Evolutionary conservation across 495 filamentous ascomycete species (phyloP), one percentile per base, ranked within the genome.

Genomic region (Alectoria sarmentosa): DNA sequence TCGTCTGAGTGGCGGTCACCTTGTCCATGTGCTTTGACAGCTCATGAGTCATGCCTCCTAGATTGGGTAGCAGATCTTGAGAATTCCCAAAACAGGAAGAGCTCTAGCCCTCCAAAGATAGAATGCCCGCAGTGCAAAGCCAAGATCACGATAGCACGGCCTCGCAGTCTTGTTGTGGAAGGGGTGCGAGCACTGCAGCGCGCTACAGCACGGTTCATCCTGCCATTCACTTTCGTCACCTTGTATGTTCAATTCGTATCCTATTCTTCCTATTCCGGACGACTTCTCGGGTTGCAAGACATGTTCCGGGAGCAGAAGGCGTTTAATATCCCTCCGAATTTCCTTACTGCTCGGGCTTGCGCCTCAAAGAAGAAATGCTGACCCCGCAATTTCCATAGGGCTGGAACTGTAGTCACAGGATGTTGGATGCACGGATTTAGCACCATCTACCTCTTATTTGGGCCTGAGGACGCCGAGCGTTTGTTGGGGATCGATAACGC

Each of bases 21-120:
- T 11, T 98, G 94, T 74, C 87, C 86, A 0, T 98, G 94, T 76
- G 89, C 87, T 28, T 78, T 98, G 39, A 88, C 88, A 60, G 94
- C 93, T 4, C 94, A 98, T 74, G 90, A 97, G 73, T 83, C 84
- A 32, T 98, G 94, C 73, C 80, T 98, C 48, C 80, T 97, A 36
- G 86, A 90, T 72, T 98, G 91, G 91, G 84, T 98, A 11, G 88
- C 90, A 26, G 90, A 95, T 67, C 78, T 90, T 52, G 91, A 98
- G 73, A 80, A 79, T 39, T 81, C 82, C 34, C 76, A 80, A 65
- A 82, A 77, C 73, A 82, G 79, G 57, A 74, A 77, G 60, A 80
- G 77, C 48, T 76, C 77, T 36, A 66, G 70, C 6, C 69, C 70
- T 26, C 79, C 78, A 63, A 87, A 84, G 63, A 84, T 96, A 69